Conservation (phyloP, 2,329 filamentous ascomycete genomes). For the Thelonectria olida region DNA sequence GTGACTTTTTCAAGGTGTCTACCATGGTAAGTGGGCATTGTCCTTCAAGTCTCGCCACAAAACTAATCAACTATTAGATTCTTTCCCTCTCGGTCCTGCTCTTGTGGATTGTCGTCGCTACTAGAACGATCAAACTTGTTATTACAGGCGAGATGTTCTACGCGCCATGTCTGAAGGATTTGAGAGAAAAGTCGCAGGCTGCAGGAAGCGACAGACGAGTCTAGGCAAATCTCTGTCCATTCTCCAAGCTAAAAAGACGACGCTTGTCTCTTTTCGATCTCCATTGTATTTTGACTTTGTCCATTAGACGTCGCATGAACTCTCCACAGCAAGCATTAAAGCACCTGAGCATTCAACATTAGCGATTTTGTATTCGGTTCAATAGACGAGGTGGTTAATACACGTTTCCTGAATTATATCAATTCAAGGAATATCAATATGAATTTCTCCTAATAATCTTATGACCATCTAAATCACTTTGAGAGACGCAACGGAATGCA, state of each 20-base stretch:
- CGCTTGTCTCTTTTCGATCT: background rate
- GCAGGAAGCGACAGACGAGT: constrained; percentile 40
- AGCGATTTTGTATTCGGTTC: background rate
- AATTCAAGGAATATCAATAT: too few species aligned
- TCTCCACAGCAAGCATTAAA: background rate
- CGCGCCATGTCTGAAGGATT: constrained; percentile 53
- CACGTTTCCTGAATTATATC: background rate
- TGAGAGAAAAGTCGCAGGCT: constrained; percentile 45
- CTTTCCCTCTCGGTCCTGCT: constrained; percentile 52
- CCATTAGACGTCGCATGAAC: background rate
- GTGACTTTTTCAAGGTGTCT: constrained; percentile 53
- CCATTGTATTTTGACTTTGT: background rate
- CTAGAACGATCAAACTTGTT: constrained; percentile 49
- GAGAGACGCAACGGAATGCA: too few species aligned
- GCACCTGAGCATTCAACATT: background rate
- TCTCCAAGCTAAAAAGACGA: background rate
- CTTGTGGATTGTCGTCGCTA: constrained; percentile 54
- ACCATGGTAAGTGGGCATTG: constrained; percentile 43
- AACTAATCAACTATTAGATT: constrained; percentile 42
- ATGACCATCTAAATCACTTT: too few species aligned
- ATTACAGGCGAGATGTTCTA: constrained; percentile 54
- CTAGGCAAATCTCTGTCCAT: constrained; percentile 17
- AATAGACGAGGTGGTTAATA: background rate
- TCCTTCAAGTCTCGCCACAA: background rate
- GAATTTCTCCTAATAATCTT: too few species aligned